Base-by-base conservation (phyloP, 208 protist genomes). In the Trypanosoma brucei region DNA sequence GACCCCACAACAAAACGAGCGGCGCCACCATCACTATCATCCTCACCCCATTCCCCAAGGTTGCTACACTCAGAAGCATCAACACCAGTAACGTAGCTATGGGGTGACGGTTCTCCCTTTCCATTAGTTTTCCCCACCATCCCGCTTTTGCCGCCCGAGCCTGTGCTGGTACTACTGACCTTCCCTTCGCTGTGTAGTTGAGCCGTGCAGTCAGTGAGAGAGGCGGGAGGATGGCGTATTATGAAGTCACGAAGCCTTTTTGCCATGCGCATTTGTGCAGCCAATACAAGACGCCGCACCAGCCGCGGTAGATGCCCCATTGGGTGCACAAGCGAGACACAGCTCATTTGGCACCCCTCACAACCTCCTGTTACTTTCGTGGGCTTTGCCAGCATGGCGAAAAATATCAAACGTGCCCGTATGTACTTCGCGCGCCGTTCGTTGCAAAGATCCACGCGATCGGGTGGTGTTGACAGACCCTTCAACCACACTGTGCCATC, bases 241-340 rank as follows among this genome's bases (percentile, higher is more conserved):
- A 88, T 81, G 49, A 81, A 87, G 14, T 62, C 3, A 61, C 84
- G 78, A 70, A 93, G 57, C 34, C 62, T 71, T 30, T 59, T 48
- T 62, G 90, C 56, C 33, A 76, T 67, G 9, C 49, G 69, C 36
- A 86, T 37, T 55, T 91, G 83, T 6, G 78, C 78, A 3, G 63
- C 70, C 59, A 91, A 79, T 64, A 86, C 79, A 49, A 91, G 62
- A 65, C 90, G 88, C 33, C 78, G 79, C 39, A 91, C 13, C n/a
- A 83, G 59, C 1, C 81, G 69, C 7, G 83, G 81, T 37, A 91
- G 60, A 62, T 85, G 35, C 0, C 87, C 87, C 81, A 93, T 88
- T 9, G 87, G 87, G 58, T 93, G 78, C 34, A 91, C 75, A 44
- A 91, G 76, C 0, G 78, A 83, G 38, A 88, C 63, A 71, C 87